phyloP scores from a whole-genome alignment of 2,329 filamentous ascomycete genomes.

The Aspergillus luchuensis region DNA sequence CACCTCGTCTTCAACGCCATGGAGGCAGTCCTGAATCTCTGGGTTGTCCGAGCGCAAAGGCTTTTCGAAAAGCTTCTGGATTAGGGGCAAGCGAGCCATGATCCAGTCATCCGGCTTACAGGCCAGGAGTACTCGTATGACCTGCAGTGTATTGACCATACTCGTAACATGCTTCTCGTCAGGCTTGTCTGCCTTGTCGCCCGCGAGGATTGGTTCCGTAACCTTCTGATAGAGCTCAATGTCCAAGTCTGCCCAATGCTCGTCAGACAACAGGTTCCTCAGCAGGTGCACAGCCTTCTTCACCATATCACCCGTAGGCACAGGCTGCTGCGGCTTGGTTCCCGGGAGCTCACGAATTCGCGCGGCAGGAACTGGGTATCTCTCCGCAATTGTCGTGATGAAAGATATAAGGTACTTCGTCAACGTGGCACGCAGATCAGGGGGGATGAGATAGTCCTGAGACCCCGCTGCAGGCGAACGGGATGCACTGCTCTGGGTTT shows the following conservation, averaged over 20 bases:
- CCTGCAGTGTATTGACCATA: slow-evolving; percentile 91
- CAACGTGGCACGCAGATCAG: slow-evolving; percentile 72
- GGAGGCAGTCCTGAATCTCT: slow-evolving; percentile 90
- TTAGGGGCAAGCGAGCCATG: slow-evolving; percentile 69
- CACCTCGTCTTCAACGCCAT: slow-evolving; percentile 69
- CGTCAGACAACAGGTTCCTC: slow-evolving; percentile 79
- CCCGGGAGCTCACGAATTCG: slow-evolving; percentile 61
- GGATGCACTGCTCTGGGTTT: slow-evolving; percentile 57
- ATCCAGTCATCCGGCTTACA: slow-evolving; percentile 92
- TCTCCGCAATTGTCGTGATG: slow-evolving; percentile 84
- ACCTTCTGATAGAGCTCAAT: slow-evolving; percentile 89
- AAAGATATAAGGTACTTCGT: slow-evolving; percentile 95
- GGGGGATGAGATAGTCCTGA: slow-evolving; percentile 68
- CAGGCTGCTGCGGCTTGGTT: slow-evolving; percentile 52
- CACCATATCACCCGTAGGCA: slow-evolving; percentile 73
- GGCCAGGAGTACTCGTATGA: slow-evolving; percentile 85
- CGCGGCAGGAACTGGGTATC: slow-evolving; percentile 74
- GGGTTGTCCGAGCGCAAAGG: slow-evolving; percentile 83
- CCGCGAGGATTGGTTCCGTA: slow-evolving; percentile 79
- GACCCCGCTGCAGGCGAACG: slow-evolving; percentile 55
- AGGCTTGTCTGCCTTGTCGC: slow-evolving; percentile 80
- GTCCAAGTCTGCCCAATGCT: slow-evolving; percentile 89
- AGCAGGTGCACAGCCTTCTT: slow-evolving; percentile 82
- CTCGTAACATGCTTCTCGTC: slow-evolving; percentile 82
- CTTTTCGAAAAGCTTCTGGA: slow-evolving; percentile 90